Percentiles rank a stretch among this genome's conserved stretches.
phyloP scores from a whole-genome alignment of 129 eudicot genomes.

The Flaveria linearis region DNA sequence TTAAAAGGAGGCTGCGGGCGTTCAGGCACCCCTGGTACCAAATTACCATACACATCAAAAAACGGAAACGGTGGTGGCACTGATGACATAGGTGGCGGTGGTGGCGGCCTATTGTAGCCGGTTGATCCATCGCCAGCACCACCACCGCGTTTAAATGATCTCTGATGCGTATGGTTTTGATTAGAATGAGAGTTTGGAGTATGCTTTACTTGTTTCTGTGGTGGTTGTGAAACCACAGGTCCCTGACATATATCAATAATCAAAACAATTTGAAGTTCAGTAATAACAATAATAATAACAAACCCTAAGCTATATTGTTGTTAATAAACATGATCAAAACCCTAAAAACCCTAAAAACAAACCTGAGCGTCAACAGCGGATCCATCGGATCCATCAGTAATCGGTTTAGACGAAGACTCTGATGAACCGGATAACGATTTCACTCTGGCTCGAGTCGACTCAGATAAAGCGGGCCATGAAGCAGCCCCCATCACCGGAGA shows the following conservation, averaged over 20 bases:
- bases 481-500: constrained; percentile 52
- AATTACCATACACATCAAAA: constrained; percentile 40
- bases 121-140: constrained; percentile 41
- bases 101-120: constrained; percentile 37
- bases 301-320: constrained; percentile 14
- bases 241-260: constrained; percentile 35
- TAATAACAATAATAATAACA: background rate
- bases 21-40: constrained; percentile 43
- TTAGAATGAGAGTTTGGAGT: constrained; percentile 42
- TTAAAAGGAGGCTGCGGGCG: constrained; percentile 37
- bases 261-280: background rate
- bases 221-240: constrained; percentile 48
- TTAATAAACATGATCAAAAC: background rate
- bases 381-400: too few species aligned
- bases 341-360: constrained; percentile 1
- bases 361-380: too few species aligned
- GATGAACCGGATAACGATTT: too few species aligned
- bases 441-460: constrained; percentile 51
- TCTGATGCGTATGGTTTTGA: constrained; percentile 36
- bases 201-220: constrained; percentile 44
- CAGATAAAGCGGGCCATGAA: constrained; percentile 78
- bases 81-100: constrained; percentile 49
- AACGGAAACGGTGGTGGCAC: constrained; percentile 54
- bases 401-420: too few species aligned
- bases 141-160: constrained; percentile 40